Conservation (phyloP, 768 basidiomycete species). For the Chalciporus pseudorubinellus region DNA sequence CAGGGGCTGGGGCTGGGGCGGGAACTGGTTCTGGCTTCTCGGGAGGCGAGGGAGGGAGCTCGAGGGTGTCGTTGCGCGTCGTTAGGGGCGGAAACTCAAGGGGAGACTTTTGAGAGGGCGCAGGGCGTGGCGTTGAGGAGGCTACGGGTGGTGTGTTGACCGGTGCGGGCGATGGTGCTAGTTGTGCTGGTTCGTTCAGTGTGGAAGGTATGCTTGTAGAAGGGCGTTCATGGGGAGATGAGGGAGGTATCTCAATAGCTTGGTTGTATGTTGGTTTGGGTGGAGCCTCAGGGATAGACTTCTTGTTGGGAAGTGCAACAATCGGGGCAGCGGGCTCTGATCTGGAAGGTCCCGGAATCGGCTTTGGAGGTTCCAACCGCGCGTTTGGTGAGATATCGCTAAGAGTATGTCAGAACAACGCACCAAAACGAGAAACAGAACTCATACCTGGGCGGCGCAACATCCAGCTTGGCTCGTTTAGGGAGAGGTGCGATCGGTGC, state of each 20-base stretch:
- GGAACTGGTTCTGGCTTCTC: neutral
- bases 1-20: neutral
- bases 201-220: neutral
- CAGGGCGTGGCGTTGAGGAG: neutral
- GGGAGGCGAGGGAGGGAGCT: constrained; percentile 1
- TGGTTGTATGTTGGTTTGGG: neutral
- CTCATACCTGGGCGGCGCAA: constrained; percentile 4
- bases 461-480: constrained; percentile 10
- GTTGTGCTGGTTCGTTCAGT: neutral
- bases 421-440: neutral
- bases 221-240: neutral
- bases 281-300: neutral
- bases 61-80: neutral
- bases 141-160: neutral
- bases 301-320: neutral
- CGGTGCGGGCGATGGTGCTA: neutral
- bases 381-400: neutral
- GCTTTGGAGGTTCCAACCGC: neutral
- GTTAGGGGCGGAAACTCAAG: neutral
- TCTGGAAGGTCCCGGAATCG: neutral
- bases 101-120: neutral
- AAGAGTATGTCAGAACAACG: neutral
- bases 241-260: neutral
- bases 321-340: neutral
- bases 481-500: neutral